Conservation (phyloP, 1,139 yeast genomes). For the Zygotorulaspora mrakii region DNA sequence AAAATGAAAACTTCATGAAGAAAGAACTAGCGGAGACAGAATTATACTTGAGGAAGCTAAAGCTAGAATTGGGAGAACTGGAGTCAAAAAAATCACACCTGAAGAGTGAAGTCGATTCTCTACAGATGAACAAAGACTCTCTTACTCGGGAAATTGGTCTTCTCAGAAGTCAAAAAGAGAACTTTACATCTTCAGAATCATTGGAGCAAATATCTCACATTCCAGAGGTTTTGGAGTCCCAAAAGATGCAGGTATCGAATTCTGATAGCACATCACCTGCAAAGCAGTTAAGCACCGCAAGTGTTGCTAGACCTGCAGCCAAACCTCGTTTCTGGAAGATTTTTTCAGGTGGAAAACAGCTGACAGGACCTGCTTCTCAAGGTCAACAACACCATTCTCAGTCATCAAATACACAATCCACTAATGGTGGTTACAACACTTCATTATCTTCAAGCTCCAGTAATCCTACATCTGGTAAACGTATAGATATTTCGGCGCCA, state of each 20-base stretch:
- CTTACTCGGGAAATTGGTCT: conserved; percentile 37
- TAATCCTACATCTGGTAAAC: conserved; percentile 17
- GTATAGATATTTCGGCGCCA: conserved; percentile 37
- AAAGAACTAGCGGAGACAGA: conserved; percentile 30
- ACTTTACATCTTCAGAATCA: conserved; percentile 15
- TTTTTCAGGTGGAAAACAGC: conserved; percentile 27
- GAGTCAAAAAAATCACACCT: conserved; percentile 29
- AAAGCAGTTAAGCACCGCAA: conserved; percentile 22
- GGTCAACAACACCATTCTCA: conserved; percentile 11
- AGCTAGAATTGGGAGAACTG: conserved; percentile 36
- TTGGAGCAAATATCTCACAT: conserved; percentile 12
- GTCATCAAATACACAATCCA: conserved; percentile 12
- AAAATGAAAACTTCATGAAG: conserved; percentile 16
- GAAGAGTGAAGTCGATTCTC: conserved; percentile 25
- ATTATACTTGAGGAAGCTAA: conserved; percentile 35
- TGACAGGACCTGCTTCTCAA: conserved; percentile 23
- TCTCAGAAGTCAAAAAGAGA: conserved; percentile 24
- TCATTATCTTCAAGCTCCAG: conserved; percentile 17
- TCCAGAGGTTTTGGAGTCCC: conserved; percentile 8
- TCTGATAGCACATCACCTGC: conserved; percentile 19
- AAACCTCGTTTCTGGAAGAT: conserved; percentile 38
- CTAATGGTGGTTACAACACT: conserved; percentile 20
- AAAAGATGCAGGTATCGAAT: conserved; percentile 10
- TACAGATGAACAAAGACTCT: conserved; percentile 32
- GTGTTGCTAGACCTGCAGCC: conserved; percentile 31